Evolutionary conservation across 1,139 yeast species (phyloP).

Genomic region (Taphrina communis): DNA sequence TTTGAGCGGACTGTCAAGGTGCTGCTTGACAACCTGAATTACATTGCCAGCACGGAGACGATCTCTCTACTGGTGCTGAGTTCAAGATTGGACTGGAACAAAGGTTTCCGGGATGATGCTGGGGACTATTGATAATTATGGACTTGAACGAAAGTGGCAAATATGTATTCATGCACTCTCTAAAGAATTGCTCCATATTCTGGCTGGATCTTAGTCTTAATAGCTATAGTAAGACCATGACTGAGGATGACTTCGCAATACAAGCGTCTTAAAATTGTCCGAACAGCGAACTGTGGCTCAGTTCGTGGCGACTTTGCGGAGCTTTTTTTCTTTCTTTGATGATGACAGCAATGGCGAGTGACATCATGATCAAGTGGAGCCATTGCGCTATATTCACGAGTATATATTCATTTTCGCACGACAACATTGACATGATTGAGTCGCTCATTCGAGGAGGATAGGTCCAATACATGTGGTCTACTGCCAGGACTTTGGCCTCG

Average conservation of each 20-base stretch:
- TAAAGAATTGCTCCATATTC: too few species aligned
- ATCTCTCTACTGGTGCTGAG: conserved; percentile 62
- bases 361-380: not conserved
- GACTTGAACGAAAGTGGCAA: not conserved
- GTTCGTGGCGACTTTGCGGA: not conserved
- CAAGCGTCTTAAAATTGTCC: too few species aligned
- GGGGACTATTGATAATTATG: conserved; percentile 17
- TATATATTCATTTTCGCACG: too few species aligned
- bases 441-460: too few species aligned
- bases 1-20: conserved; percentile 64
- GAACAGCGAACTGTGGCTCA: not conserved
- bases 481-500: not conserved
- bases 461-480: not conserved
- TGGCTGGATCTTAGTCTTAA: too few species aligned
- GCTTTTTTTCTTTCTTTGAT: not conserved
- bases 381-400: too few species aligned
- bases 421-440: too few species aligned
- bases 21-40: conserved; percentile 62
- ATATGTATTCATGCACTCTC: not conserved
- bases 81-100: conserved; percentile 58
- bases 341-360: not conserved
- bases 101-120: conserved; percentile 39
- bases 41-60: conserved; percentile 69
- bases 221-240: too few species aligned
- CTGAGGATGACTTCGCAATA: too few species aligned